These are phyloP conservation scores for Alternaria dauci DNA, from an alignment of 2,329 filamentous ascomycete species.

Conservation along the genomic window DNA sequence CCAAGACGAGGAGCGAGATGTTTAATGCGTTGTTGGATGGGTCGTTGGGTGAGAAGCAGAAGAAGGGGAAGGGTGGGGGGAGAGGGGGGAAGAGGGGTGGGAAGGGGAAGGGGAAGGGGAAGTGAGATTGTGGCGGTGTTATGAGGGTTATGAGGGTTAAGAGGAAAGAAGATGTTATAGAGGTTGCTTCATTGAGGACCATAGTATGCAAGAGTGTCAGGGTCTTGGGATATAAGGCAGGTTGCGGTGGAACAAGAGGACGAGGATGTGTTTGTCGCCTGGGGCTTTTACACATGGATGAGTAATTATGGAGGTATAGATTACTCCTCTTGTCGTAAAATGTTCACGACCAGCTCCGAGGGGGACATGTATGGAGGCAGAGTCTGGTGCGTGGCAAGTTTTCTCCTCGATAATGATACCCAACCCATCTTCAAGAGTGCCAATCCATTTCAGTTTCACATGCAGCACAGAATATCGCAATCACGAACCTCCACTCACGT, in stretches of 20 bases:
- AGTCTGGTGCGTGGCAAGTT: background rate
- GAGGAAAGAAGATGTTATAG: too few species aligned
- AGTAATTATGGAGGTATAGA: too few species aligned
- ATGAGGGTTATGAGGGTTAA: too few species aligned
- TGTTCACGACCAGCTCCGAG: too few species aligned
- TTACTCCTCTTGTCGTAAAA: too few species aligned
- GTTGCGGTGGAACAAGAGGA: too few species aligned
- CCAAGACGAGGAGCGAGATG: slow-evolving; percentile 36
- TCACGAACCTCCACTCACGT: background rate
- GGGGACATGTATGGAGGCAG: too few species aligned
- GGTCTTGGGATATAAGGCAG: too few species aligned
- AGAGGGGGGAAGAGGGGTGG: background rate
- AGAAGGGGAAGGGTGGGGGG: slow-evolving; percentile 15
- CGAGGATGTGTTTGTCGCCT: too few species aligned
- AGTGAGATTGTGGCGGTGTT: background rate
- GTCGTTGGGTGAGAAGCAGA: slow-evolving; percentile 20
- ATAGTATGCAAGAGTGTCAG: too few species aligned
- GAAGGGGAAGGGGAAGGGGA: slow-evolving; percentile 1
- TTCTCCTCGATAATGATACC: background rate
- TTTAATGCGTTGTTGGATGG: slow-evolving; percentile 36
- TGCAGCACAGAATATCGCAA: fast-evolving
- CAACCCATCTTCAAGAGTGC: background rate
- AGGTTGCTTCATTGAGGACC: too few species aligned
- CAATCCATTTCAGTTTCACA: background rate
- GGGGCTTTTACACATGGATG: too few species aligned